phyloP scores from a whole-genome alignment of 1,284 basidiomycete species.

The Ustilago shanxiensis region DNA sequence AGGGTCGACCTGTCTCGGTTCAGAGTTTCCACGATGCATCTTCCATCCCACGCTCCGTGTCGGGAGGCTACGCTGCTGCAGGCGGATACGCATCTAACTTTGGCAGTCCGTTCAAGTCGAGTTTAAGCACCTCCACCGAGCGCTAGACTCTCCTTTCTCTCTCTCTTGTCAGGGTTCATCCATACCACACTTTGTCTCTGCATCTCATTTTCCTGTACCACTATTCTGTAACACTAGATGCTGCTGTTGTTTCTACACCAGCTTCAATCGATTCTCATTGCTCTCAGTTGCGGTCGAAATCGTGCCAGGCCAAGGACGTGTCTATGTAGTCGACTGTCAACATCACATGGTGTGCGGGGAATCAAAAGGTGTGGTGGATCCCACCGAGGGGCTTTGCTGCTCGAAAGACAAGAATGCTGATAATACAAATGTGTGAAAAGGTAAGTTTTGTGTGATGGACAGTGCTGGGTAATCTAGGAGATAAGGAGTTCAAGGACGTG shows the following conservation, averaged over 20 bases:
- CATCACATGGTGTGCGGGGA: not conserved
- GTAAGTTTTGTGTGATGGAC: not conserved
- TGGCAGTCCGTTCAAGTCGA: conserved; percentile 51
- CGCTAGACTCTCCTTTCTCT: conserved; percentile 12
- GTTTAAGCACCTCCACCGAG: conserved; percentile 35
- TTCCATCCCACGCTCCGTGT: conserved; percentile 46
- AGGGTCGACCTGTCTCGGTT: conserved; percentile 43
- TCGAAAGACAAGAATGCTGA: conserved; percentile 11
- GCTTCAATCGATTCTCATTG: conserved; percentile 10
- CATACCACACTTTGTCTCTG: conserved; percentile 4
- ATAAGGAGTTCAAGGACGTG: no score
- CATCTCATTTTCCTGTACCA: conserved; percentile 28
- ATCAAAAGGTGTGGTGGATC: no score
- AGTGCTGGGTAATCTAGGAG: not conserved
- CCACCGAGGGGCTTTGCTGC: not conserved
- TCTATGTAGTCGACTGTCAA: not conserved
- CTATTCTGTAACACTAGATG: conserved; percentile 42
- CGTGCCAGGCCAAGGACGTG: not conserved
- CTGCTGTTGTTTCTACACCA: conserved; percentile 12
- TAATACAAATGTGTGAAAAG: conserved; percentile 19
- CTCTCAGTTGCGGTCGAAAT: not conserved
- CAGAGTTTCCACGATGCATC: conserved; percentile 52
- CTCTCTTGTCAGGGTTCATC: not conserved
- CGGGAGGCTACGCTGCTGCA: conserved; percentile 36
- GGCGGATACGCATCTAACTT: conserved; percentile 45